Conservation (phyloP, 192 early-diverging fungal genomes). For the Coemansia sp. region DNA sequence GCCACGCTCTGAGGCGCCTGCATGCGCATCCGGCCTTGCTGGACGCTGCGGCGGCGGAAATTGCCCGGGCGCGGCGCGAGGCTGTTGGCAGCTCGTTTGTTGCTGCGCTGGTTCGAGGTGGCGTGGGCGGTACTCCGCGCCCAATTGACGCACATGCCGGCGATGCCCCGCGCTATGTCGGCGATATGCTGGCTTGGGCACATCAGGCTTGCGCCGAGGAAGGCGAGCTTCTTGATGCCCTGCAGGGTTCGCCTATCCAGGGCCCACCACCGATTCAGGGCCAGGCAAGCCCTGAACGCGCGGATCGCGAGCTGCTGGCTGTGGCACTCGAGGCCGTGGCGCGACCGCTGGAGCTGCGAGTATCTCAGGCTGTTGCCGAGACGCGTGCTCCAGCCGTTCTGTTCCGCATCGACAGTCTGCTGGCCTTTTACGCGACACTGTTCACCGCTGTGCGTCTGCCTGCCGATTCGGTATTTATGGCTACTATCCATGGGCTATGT, state of each 20-base stretch:
- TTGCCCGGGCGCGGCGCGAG: slow-evolving; percentile 19
- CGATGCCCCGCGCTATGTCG: slow-evolving; percentile 88
- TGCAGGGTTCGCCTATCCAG: slow-evolving; percentile 6
- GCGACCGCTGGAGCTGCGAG: slow-evolving; percentile 42
- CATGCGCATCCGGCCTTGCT: slow-evolving; percentile 23
- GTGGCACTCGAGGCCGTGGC: slow-evolving; percentile 23
- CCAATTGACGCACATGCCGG: slow-evolving; percentile 94
- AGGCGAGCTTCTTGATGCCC: slow-evolving; percentile 77
- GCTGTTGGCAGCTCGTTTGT: slow-evolving; percentile 30
- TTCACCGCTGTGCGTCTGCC: slow-evolving; percentile 13
- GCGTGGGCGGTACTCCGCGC: slow-evolving; percentile 46
- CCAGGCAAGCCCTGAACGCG: too few species aligned
- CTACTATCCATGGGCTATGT: slow-evolving; percentile 5
- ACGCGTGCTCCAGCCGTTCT: slow-evolving; percentile 13
- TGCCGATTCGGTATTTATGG: slow-evolving; percentile 18
- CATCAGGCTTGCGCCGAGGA: slow-evolving; percentile 91
- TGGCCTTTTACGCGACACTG: slow-evolving; percentile 29
- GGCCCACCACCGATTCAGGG: not conserved
- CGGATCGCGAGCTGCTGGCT: slow-evolving; percentile 15
- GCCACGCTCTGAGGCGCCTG: slow-evolving; percentile 28
- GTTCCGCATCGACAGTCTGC: slow-evolving; percentile 26
- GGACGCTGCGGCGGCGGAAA: slow-evolving; percentile 15
- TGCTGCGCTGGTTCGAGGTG: slow-evolving; percentile 26
- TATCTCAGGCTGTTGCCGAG: slow-evolving; percentile 24
- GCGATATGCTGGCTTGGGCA: slow-evolving; percentile 97